These are phyloP conservation scores for Penicillium coffeae DNA, from an alignment of 495 filamentous ascomycete genomes.

Conservation along the genomic window DNA sequence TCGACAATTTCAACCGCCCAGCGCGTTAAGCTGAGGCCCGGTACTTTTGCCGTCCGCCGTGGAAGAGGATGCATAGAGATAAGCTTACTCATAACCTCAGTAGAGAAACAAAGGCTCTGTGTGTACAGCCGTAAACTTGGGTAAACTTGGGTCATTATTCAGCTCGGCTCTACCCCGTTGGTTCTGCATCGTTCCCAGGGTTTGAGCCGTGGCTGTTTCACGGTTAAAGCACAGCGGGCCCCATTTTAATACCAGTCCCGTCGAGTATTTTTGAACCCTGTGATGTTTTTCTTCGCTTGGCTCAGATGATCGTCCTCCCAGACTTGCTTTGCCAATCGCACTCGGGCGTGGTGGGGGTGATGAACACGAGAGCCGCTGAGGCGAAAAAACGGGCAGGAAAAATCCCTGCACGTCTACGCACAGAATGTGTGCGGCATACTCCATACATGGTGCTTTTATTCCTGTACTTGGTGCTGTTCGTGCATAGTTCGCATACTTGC, in stretches of 20 bases:
- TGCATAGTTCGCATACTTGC: too few relatives aligned
- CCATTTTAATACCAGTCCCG: neutral
- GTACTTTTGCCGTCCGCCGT: constrained; percentile 1
- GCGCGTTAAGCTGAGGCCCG: too few relatives aligned
- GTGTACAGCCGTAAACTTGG: too few relatives aligned
- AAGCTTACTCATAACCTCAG: constrained; percentile 8
- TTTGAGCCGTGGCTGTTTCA: constrained; percentile 7
- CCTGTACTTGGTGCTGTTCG: too few relatives aligned
- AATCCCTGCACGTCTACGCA: too few relatives aligned
- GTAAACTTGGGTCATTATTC: constrained; percentile 3
- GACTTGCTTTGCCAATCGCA: constrained; percentile 20
- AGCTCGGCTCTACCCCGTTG: constrained; percentile 19
- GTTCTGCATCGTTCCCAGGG: constrained; percentile 11
- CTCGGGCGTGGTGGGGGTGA: constrained; percentile 18
- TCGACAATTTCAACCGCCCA: too few relatives aligned
- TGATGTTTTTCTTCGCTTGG: constrained; percentile 17
- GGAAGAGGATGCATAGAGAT: constrained; percentile 1
- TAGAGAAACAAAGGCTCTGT: too few relatives aligned
- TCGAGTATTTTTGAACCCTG: constrained; percentile 6
- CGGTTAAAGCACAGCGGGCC: constrained; percentile 5
- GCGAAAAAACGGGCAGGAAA: neutral
- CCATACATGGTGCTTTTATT: too few relatives aligned
- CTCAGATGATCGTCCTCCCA: constrained; percentile 26
- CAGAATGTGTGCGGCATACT: too few relatives aligned
- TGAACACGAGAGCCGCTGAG: constrained; percentile 6